These are phyloP conservation scores for Cryptococcus sp. DNA, from an alignment of 1,284 basidiomycete species.

Conservation along the genomic window DNA sequence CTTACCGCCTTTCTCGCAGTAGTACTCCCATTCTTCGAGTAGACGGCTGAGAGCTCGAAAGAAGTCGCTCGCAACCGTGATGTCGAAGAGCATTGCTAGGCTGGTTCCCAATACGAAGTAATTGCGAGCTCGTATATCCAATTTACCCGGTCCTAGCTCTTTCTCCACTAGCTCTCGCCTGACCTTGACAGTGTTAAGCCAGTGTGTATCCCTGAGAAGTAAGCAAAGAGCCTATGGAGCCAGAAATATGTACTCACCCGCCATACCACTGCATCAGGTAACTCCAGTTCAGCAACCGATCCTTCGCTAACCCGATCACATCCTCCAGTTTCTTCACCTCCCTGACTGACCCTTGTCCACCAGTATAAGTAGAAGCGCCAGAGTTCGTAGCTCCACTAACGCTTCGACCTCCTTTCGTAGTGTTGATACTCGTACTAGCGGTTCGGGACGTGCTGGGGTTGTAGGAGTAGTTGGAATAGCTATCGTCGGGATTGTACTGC, in stretches of 20 bases:
- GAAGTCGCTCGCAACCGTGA: conserved; percentile 44
- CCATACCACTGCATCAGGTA: conserved; percentile 47
- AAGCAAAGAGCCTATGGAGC: background rate
- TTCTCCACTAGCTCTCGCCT: conserved; percentile 32
- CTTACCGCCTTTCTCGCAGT: conserved; percentile 39
- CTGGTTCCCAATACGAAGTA: conserved; percentile 50
- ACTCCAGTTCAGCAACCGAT: conserved; percentile 38
- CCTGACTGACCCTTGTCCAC: background rate
- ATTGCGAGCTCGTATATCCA: conserved; percentile 41
- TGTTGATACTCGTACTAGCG: background rate
- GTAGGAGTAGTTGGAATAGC: background rate
- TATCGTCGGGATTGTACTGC: background rate
- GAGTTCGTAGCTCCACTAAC: background rate
- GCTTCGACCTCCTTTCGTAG: background rate
- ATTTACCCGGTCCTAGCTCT: conserved; percentile 33
- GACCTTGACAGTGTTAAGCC: conserved; percentile 46
- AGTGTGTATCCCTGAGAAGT: conserved; percentile 35
- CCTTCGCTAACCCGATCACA: conserved; percentile 34
- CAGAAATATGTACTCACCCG: conserved; percentile 25
- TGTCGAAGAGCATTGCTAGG: conserved; percentile 49
- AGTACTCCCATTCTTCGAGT: conserved; percentile 50
- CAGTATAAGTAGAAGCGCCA: background rate
- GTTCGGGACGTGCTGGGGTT: background rate
- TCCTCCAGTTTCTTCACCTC: conserved; percentile 30
- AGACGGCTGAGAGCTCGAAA: conserved; percentile 44